phyloP scores from a whole-genome alignment of 805 yeast genomes.

The Jamesozyma jinghongensis region DNA sequence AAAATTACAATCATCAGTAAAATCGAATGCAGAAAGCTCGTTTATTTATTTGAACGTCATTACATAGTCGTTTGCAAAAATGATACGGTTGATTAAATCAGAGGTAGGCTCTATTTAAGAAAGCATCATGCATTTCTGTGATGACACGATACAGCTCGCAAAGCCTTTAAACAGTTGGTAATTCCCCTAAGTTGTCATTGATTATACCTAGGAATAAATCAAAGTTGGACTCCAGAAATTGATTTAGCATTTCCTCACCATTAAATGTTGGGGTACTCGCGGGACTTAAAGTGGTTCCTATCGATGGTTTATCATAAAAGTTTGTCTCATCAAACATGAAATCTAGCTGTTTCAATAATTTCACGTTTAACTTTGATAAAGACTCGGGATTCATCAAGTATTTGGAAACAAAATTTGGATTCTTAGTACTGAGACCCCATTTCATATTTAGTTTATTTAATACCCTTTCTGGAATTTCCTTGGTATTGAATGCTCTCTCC shows the following conservation, averaged over 20 bases:
- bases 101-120: too few relatives aligned
- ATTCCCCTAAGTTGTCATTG: slow-evolving; percentile 12
- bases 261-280: background rate
- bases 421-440: slow-evolving; percentile 16
- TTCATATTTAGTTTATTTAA: slow-evolving; percentile 11
- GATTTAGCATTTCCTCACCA: slow-evolving; percentile 9
- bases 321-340: slow-evolving; percentile 4
- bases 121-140: too few relatives aligned
- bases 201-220: slow-evolving; percentile 13
- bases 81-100: too few relatives aligned
- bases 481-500: slow-evolving; percentile 6
- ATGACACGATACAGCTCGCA: too few relatives aligned
- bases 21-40: too few relatives aligned
- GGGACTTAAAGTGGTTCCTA: background rate
- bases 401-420: slow-evolving; percentile 6
- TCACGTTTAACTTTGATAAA: slow-evolving; percentile 3
- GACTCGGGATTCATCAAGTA: slow-evolving; percentile 9
- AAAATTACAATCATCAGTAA: too few relatives aligned
- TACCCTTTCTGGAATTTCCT: slow-evolving; percentile 8
- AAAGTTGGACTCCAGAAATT: slow-evolving; percentile 11
- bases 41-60: too few relatives aligned
- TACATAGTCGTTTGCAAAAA: too few relatives aligned
- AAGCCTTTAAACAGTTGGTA: slow-evolving; percentile 9
- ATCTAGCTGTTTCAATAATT: slow-evolving; percentile 5
- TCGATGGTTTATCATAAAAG: background rate